Conservation (phyloP, 306 rosid species). For the Cercis canadensis region DNA sequence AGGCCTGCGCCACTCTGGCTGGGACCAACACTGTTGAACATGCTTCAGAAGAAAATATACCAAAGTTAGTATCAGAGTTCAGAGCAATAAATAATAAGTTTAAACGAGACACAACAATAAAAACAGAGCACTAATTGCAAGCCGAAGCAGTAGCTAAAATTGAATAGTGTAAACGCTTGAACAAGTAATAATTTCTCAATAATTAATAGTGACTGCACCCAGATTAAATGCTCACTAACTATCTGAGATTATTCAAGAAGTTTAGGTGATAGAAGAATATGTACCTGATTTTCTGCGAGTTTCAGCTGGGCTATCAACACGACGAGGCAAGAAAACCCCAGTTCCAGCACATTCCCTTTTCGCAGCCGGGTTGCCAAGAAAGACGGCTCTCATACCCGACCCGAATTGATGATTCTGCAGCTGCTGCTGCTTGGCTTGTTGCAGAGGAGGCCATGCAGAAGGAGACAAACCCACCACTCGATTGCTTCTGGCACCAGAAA, state of each 20-base stretch:
- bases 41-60: constrained; percentile 34
- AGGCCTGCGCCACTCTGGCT: constrained; percentile 68
- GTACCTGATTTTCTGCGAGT: constrained; percentile 58
- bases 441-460: constrained; percentile 77
- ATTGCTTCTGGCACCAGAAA: constrained; percentile 8
- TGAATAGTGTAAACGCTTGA: neutral
- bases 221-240: neutral
- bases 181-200: neutral
- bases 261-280: no score
- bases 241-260: neutral
- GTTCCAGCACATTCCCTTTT: constrained; percentile 72
- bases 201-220: constrained; percentile 26
- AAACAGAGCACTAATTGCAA: neutral
- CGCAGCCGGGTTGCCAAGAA: constrained; percentile 31
- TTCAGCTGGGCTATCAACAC: constrained; percentile 34
- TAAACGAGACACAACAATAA: no score
- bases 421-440: constrained; percentile 44
- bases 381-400: constrained; percentile 59
- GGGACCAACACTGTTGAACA: constrained; percentile 67
- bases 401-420: constrained; percentile 36
- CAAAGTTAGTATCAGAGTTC: no score
- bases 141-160: constrained; percentile 20
- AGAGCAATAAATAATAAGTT: no score
- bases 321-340: constrained; percentile 87
- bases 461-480: constrained; percentile 51